These are phyloP conservation scores for Oryza australiensis DNA, from an alignment of 176 grass and related monocot species.

Conservation along the genomic window DNA sequence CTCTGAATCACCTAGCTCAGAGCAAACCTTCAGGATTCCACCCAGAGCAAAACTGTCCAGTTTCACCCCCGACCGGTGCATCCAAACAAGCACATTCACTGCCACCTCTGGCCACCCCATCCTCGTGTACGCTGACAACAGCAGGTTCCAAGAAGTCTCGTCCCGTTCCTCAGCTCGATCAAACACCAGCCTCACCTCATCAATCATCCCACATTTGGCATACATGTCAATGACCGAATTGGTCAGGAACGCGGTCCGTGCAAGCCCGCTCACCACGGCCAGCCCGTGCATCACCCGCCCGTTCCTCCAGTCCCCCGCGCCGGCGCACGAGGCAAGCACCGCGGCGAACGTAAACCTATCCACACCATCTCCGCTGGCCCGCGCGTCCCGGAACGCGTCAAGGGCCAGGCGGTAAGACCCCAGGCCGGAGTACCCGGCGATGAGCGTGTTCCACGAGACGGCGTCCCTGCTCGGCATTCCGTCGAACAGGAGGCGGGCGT, in stretches of 20 bases:
- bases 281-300: conserved; percentile 58
- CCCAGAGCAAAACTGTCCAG: conserved; percentile 64
- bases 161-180: conserved; percentile 68
- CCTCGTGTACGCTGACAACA: conserved; percentile 50
- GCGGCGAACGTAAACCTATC: conserved; percentile 54
- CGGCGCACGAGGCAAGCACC: conserved; percentile 35
- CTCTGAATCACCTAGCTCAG: conserved; percentile 43
- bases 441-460: conserved; percentile 66
- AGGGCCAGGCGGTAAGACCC: conserved; percentile 17
- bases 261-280: conserved; percentile 54
- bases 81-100: conserved; percentile 67
- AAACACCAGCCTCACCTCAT: conserved; percentile 77
- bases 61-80: conserved; percentile 68
- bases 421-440: conserved; percentile 45
- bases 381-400: conserved; percentile 44
- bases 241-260: conserved; percentile 42
- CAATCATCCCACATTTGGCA: conserved; percentile 63
- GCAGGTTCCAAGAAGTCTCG: conserved; percentile 72
- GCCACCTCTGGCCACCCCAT: conserved; percentile 73
- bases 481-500: conserved; percentile 58
- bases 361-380: not conserved
- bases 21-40: conserved; percentile 65
- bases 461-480: conserved; percentile 55
- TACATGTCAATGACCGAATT: conserved; percentile 83
- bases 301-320: conserved; percentile 23